phyloP scores from a whole-genome alignment of 2,329 filamentous ascomycete species.

The Fusarium decemcellulare region DNA sequence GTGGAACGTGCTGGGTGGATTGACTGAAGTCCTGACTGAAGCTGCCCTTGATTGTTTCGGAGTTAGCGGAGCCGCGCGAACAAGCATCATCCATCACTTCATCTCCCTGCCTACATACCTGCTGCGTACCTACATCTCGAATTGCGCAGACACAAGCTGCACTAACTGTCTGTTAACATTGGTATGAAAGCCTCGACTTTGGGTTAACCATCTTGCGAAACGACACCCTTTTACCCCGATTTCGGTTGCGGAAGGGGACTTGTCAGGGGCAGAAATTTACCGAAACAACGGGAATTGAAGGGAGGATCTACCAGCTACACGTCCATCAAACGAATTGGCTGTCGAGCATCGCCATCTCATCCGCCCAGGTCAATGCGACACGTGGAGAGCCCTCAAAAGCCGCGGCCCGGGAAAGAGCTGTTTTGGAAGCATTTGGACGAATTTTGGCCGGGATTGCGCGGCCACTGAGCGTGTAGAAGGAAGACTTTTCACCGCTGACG shows the following conservation, averaged over 20 bases:
- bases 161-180: neutral
- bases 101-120: conserved; percentile 6
- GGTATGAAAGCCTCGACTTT: neutral
- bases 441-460: conserved; percentile 4
- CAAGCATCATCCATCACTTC: conserved; percentile 18
- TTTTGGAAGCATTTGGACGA: conserved; percentile 12
- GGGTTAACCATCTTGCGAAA: neutral
- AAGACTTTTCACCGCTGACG: conserved; percentile 27
- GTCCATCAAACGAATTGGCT: conserved; percentile 2
- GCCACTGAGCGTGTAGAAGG: conserved; percentile 10
- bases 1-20: neutral
- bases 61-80: conserved; percentile 16
- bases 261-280: neutral
- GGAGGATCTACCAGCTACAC: conserved; percentile 11
- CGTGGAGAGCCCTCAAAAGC: conserved; percentile 2
- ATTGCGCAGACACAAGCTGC: conserved; percentile 1
- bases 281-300: conserved; percentile 7
- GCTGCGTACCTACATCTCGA: neutral
- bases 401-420: neutral
- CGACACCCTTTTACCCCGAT: neutral
- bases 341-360: conserved; percentile 7
- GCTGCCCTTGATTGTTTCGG: conserved; percentile 6
- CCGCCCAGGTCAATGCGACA: conserved; percentile 15
- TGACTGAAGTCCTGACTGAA: conserved; percentile 1
- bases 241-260: conserved; percentile 1